phyloP scores from a whole-genome alignment of 805 yeast genomes.

The Spencermartinsiella europaea region DNA sequence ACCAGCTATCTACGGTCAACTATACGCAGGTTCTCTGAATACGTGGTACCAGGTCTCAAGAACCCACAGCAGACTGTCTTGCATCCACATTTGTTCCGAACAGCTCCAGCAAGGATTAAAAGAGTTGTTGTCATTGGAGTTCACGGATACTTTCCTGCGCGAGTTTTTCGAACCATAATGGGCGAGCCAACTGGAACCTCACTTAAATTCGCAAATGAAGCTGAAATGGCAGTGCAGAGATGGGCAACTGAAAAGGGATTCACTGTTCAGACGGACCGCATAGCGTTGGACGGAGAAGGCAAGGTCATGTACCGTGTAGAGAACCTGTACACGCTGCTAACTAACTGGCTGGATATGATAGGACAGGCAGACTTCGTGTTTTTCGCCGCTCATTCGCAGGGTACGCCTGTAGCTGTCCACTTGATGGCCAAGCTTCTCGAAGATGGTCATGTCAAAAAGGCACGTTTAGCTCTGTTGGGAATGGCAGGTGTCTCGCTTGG shows the following conservation, averaged over 20 bases:
- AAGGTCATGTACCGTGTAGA: slow-evolving; percentile 81
- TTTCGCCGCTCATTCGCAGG: slow-evolving; percentile 93
- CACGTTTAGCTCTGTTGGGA: slow-evolving; percentile 66
- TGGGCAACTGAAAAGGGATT: slow-evolving; percentile 49
- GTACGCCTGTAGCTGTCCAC: slow-evolving; percentile 85
- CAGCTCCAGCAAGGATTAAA: slow-evolving; percentile 32
- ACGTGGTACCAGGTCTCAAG: slow-evolving; percentile 13
- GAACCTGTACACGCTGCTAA: slow-evolving; percentile 66
- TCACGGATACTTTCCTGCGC: slow-evolving; percentile 93
- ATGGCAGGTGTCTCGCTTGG: slow-evolving; percentile 98
- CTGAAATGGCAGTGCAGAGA: slow-evolving; percentile 66
- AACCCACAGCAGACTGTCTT: slow-evolving; percentile 13
- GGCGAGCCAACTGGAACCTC: slow-evolving; percentile 98
- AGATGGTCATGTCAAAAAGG: slow-evolving; percentile 41
- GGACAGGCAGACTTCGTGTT: slow-evolving; percentile 73
- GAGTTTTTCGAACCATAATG: slow-evolving; percentile 73
- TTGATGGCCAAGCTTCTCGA: slow-evolving; percentile 69
- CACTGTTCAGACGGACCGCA: slow-evolving; percentile 65
- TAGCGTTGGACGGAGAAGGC: slow-evolving; percentile 93
- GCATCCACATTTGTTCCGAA: slow-evolving; percentile 27
- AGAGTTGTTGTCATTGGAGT: slow-evolving; percentile 83
- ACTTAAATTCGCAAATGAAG: slow-evolving; percentile 81
- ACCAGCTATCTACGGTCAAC: slow-evolving; percentile 17
- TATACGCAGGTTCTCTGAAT: slow-evolving; percentile 16
- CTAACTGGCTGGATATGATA: slow-evolving; percentile 58